Conservation (phyloP, 257 asterid species). For the Petrea volubilis region DNA sequence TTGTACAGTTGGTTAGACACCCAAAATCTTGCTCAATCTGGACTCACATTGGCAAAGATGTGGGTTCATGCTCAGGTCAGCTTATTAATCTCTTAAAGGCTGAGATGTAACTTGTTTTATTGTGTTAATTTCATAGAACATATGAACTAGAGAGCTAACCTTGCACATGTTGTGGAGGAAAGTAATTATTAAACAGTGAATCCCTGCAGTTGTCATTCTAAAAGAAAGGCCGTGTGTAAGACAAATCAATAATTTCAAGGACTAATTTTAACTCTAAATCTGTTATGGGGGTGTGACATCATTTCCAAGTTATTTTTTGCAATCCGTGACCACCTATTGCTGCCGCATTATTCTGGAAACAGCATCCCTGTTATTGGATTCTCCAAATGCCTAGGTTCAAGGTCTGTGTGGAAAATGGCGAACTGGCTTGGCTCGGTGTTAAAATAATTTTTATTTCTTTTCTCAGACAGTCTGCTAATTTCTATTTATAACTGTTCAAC, state of each 20-base stretch:
- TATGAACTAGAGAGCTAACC: background rate
- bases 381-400: background rate
- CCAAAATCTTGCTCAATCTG: conserved; percentile 62
- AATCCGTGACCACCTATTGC: background rate
- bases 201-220: background rate
- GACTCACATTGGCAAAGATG: conserved; percentile 57
- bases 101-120: background rate
- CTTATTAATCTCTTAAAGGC: background rate
- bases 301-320: background rate
- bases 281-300: background rate
- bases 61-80: conserved; percentile 84
- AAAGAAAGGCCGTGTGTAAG: background rate
- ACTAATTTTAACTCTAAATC: background rate
- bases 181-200: background rate
- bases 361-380: background rate
- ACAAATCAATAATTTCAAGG: background rate
- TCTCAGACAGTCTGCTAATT: background rate
- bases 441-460: background rate
- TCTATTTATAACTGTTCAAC: conserved; percentile 50
- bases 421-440: background rate
- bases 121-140: background rate
- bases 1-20: conserved; percentile 53
- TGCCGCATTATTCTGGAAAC: background rate
- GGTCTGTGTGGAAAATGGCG: conserved; percentile 15
- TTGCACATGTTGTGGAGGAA: conserved; percentile 1